Percentiles rank a stretch among this genome's conserved stretches.
These are phyloP conservation scores for Ceratobasidium sp. DNA, from an alignment of 1,284 basidiomycete genomes.

Conservation along the genomic window DNA sequence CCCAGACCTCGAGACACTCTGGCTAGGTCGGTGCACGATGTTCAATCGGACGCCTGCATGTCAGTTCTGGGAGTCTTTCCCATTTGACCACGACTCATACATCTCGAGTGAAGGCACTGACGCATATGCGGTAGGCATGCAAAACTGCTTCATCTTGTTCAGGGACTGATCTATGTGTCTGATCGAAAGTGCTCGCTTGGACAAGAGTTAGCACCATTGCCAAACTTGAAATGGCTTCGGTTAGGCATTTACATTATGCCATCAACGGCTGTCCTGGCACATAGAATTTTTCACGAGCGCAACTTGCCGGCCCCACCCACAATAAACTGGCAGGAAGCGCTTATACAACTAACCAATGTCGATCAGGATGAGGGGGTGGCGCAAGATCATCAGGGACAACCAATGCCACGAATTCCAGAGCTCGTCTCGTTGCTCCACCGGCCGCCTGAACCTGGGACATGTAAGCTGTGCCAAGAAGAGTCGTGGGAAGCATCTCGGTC, in stretches of 20 bases:
- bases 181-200: conserved; percentile 11
- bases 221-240: conserved; percentile 4
- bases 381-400: neutral
- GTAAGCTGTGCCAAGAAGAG: neutral
- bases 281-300: conserved; percentile 14
- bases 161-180: neutral
- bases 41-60: conserved; percentile 30
- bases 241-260: conserved; percentile 27
- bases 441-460: neutral
- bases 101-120: conserved; percentile 30
- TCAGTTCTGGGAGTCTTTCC: conserved; percentile 17
- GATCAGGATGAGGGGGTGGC: neutral
- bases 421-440: conserved; percentile 12
- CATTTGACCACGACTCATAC: conserved; percentile 32
- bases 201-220: conserved; percentile 12
- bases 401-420: neutral
- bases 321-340: conserved; percentile 13
- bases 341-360: neutral
- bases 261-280: conserved; percentile 21
- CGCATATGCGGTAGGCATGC: conserved; percentile 15
- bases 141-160: neutral
- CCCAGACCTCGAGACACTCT: conserved; percentile 9
- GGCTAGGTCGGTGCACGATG: conserved; percentile 22
- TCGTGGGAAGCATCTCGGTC: neutral
- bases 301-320: neutral